phyloP scores from a whole-genome alignment of 495 filamentous ascomycete genomes.

The Filosporella fistucella region DNA sequence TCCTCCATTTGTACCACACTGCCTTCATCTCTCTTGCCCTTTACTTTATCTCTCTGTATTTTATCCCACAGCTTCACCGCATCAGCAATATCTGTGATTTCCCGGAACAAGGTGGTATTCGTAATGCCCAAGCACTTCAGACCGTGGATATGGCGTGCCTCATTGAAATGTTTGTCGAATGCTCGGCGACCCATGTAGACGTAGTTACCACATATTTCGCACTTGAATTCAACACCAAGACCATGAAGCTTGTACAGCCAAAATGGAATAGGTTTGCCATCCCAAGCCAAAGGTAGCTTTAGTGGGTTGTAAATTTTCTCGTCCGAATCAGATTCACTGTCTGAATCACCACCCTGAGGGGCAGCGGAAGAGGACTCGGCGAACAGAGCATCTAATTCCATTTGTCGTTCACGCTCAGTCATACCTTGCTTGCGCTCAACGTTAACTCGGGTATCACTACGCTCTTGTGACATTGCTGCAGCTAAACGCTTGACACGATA shows the following conservation, averaged over 20 bases:
- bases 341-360: constrained; percentile 30
- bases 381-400: constrained; percentile 85
- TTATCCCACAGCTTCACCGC: constrained; percentile 89
- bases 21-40: constrained; percentile 66
- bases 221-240: constrained; percentile 88
- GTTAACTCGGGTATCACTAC: constrained; percentile 82
- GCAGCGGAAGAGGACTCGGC: constrained; percentile 46
- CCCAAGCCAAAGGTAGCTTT: constrained; percentile 93
- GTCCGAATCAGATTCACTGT: constrained; percentile 60
- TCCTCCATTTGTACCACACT: constrained; percentile 98
- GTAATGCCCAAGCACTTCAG: constrained; percentile 91
- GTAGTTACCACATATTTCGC: constrained; percentile 96
- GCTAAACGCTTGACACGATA: constrained; percentile 74
- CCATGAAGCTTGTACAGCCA: constrained; percentile 98
- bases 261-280: constrained; percentile 97
- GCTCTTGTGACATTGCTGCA: constrained; percentile 69
- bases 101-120: constrained; percentile 85
- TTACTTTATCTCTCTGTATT: constrained; percentile 80
- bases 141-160: constrained; percentile 86
- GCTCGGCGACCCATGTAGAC: constrained; percentile 95
- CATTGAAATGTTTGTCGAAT: constrained; percentile 98
- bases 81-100: constrained; percentile 89
- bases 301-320: constrained; percentile 95
- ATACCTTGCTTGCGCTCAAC: constrained; percentile 92
- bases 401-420: constrained; percentile 90